Conservation (phyloP, 345 rosid species). For the Sisymbrium irio region DNA sequence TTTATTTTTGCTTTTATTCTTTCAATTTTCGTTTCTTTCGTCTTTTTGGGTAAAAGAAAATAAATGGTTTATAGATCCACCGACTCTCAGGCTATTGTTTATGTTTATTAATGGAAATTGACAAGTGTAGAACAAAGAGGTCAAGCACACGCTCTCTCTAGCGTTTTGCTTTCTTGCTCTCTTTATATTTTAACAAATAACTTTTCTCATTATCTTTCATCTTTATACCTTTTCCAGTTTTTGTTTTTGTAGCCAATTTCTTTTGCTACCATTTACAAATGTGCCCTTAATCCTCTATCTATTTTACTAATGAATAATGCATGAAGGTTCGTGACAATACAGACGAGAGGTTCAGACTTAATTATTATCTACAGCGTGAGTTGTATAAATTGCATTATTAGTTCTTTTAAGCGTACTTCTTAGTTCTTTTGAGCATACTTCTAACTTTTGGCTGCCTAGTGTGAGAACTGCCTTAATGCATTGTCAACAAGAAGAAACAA, state of each 20-base stretch:
- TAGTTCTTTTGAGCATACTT: background rate
- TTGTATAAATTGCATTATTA: background rate
- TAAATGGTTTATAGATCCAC: slow-evolving; percentile 12
- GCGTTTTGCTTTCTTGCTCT: background rate
- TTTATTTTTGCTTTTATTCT: background rate
- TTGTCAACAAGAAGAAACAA: slow-evolving; percentile 21
- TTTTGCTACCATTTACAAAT: background rate
- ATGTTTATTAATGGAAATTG: background rate
- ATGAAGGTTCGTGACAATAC: background rate
- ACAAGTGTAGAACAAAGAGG: background rate
- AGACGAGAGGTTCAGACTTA: background rate
- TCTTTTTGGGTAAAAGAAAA: background rate
- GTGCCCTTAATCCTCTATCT: background rate
- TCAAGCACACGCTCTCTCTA: slow-evolving; percentile 32
- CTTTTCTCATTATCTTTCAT: slow-evolving; percentile 20
- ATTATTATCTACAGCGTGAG: background rate
- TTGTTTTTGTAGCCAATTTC: background rate
- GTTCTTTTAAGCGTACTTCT: no score
- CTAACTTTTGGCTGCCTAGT: background rate
- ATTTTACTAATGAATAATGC: background rate
- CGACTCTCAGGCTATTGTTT: slow-evolving; percentile 18
- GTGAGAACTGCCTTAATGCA: background rate
- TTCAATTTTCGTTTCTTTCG: background rate
- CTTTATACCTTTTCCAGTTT: slow-evolving; percentile 4
- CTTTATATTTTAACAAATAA: background rate